A percentile compares a stretch with the other conserved stretches of the same genome.
Conservation (phyloP, 2,329 filamentous ascomycete species). For the Aspergillus sojae region DNA sequence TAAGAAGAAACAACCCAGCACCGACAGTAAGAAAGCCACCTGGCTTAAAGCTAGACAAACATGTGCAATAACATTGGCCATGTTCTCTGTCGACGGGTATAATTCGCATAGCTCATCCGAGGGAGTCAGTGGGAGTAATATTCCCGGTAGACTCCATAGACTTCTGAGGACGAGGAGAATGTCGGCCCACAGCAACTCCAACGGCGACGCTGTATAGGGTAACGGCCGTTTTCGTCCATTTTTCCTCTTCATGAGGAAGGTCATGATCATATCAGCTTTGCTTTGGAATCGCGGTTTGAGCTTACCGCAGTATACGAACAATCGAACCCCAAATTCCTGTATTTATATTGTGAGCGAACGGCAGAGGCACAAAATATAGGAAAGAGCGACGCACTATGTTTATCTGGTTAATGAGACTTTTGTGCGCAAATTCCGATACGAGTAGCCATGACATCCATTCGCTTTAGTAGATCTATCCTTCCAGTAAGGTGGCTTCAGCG, state of each 20-base stretch:
- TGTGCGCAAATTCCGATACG: too few species aligned
- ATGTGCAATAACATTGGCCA: conserved; percentile 62
- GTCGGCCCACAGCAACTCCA: conserved; percentile 43
- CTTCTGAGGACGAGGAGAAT: conserved; percentile 39
- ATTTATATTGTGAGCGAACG: neutral
- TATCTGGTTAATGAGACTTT: too few species aligned
- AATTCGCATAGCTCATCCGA: conserved; percentile 66
- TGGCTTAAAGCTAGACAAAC: conserved; percentile 62
- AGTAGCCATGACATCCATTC: too few species aligned
- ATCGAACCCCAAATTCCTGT: neutral
- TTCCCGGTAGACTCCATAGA: conserved; percentile 54
- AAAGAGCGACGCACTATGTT: neutral
- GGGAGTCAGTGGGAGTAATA: conserved; percentile 62
- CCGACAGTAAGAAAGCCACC: conserved; percentile 59
- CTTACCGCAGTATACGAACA: neutral
- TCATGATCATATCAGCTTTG: neutral
- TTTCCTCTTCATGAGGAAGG: neutral
- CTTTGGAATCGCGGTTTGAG: neutral
- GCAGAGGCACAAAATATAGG: neutral
- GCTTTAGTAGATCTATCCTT: neutral
- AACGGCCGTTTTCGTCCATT: conserved; percentile 24
- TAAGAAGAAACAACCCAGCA: conserved; percentile 54
- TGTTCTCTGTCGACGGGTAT: conserved; percentile 59
- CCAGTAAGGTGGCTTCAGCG: neutral
- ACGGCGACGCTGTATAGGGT: conserved; percentile 44